phyloP scores from a whole-genome alignment of 2,329 filamentous ascomycete genomes.

The Talaromyces piceae region DNA sequence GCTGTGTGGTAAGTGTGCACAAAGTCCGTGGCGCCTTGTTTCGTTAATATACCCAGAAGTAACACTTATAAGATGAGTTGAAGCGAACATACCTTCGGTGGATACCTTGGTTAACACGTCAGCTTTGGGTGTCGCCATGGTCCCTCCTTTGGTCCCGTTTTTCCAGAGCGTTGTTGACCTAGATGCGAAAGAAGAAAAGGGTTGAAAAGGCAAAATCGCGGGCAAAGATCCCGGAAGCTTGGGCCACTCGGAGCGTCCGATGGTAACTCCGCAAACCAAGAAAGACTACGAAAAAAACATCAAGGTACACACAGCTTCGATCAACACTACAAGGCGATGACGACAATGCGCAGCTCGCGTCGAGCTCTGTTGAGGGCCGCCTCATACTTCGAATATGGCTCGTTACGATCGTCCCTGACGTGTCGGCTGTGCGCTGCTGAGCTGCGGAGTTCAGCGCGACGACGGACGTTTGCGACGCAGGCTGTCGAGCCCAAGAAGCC shows the following conservation, averaged over 20 bases:
- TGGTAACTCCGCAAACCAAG: constrained; percentile 8
- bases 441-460: constrained; percentile 14
- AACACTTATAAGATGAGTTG: background rate
- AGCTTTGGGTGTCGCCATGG: constrained; percentile 26
- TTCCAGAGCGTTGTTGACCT: background rate
- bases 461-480: constrained; percentile 24
- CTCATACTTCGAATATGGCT: constrained; percentile 18
- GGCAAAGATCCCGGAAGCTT: constrained; percentile 20
- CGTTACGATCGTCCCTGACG: constrained; percentile 21
- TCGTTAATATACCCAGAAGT: no score
- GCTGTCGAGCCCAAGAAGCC: constrained; percentile 54
- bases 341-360: constrained; percentile 11
- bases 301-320: background rate
- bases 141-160: background rate
- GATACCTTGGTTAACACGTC: constrained; percentile 35
- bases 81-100: constrained; percentile 29
- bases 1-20: constrained; percentile 67
- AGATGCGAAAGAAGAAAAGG: background rate
- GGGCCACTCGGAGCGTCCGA: constrained; percentile 22
- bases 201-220: background rate
- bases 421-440: constrained; percentile 17
- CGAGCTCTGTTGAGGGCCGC: constrained; percentile 26
- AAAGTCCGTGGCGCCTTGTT: constrained; percentile 63
- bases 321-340: constrained; percentile 2
- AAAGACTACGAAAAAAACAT: background rate